Base-by-base conservation (phyloP, 2,329 filamentous ascomycete genomes). In the Celoporthe dispersa region DNA sequence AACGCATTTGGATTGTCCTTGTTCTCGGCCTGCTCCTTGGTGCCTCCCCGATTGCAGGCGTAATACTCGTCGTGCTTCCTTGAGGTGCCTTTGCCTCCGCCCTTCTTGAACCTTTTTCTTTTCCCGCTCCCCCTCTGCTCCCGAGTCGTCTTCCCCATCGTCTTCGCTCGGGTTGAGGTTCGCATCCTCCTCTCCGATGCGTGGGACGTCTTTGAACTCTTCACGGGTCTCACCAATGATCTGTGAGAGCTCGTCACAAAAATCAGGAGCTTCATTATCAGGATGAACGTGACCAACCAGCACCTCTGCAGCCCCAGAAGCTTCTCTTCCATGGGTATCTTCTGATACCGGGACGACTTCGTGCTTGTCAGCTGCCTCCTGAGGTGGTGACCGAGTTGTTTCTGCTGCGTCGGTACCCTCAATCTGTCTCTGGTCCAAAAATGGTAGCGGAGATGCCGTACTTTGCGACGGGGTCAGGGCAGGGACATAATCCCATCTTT, bases 1-100 rank as follows among this genome's bases (percentile, higher is more conserved):
- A 86, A 83, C 1, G 84, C 82, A 77, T 98, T 98, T 0, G 93
- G 92, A 73, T 92, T 93, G 16, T 81, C 77, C 0, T 80, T 76
- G 19, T 80, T 77, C 3, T 9, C 44, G 4, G 78, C 55, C n/a
- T 68, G 77, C 44, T 83, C 79, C 64, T 80, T 82, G 2, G 80
- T 83, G 12, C 87, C 86, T 1, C 85, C 86, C 44, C 79, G 82
- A 77, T 87, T 85, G 75, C 88, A 90, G 19, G 83, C 81, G 71
- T 89, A 90, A 1, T 81, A 81, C 39, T 86, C 84, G 68, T 86
- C 82, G 71, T 81, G 84, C 3, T 75, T 41, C 70, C 82, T 82
- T 69, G 57, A 8, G 69, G 19, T n/a, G 68, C 64, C 69, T 74
- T 37, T 70, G 77, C 68, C 61, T 76, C 35, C 68, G 41, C 37